Conservation (phyloP, 495 filamentous ascomycete species). For the Tuber umbilicatum region DNA sequence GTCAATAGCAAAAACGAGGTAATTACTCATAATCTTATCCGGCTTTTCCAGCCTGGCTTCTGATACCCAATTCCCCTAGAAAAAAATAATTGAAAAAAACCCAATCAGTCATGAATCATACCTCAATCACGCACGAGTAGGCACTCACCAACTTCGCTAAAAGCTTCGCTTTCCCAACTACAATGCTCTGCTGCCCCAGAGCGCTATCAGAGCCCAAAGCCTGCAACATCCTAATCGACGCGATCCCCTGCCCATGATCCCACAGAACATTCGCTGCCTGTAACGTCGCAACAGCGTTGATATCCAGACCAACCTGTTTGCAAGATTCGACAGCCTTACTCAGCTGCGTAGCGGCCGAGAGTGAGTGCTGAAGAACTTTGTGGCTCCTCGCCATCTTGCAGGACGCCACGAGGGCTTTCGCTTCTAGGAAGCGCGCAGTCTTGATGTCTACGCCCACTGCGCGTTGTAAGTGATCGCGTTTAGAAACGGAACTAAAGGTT, state of each 20-base stretch:
- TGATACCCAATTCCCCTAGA: conserved; percentile 71
- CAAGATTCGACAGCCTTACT: conserved; percentile 64
- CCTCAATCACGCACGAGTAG: neutral
- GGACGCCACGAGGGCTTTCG: conserved; percentile 63
- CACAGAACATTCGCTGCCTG: conserved; percentile 86
- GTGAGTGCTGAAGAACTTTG: conserved; percentile 72
- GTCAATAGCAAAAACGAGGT: conserved; percentile 73
- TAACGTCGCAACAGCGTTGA: conserved; percentile 64
- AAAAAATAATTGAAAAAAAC: conserved; percentile 5
- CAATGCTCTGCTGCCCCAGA: conserved; percentile 62
- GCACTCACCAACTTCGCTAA: conserved; percentile 70
- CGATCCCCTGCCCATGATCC: conserved; percentile 87
- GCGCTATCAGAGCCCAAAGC: conserved; percentile 58
- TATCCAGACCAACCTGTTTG: conserved; percentile 60
- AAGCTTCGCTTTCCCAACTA: conserved; percentile 68
- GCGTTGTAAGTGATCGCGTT: conserved; percentile 56
- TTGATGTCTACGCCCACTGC: conserved; percentile 52
- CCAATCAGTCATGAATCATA: neutral
- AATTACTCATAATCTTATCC: conserved; percentile 75
- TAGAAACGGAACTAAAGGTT: conserved; percentile 70
- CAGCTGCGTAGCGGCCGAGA: conserved; percentile 74
- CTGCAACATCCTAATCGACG: conserved; percentile 83
- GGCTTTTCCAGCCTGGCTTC: conserved; percentile 91
- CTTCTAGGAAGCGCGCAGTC: conserved; percentile 64
- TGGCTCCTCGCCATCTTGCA: conserved; percentile 69